A percentile compares a stretch with the other conserved stretches of the same genome.
These are phyloP conservation scores for Tausonia pullulans DNA, from an alignment of 1,284 basidiomycete species.

Conservation along the genomic window DNA sequence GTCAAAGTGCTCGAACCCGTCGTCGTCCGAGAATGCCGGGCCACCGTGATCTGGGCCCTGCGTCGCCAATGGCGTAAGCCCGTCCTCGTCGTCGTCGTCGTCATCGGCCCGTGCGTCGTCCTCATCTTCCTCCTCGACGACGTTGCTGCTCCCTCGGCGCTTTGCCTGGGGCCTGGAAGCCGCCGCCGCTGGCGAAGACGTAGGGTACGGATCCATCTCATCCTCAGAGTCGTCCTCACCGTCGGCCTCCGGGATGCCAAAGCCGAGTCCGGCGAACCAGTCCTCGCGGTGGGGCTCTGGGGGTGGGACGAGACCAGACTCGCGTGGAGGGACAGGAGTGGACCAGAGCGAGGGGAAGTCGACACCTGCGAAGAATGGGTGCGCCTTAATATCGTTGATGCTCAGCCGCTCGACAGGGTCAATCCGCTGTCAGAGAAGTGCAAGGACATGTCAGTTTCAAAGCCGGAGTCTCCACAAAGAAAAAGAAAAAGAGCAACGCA, in stretches of 20 bases:
- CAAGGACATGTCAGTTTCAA: not conserved
- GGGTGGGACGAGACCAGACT: constrained; percentile 31
- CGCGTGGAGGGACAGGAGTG: constrained; percentile 31
- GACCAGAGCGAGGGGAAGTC: constrained; percentile 66
- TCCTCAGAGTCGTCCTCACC: constrained; percentile 11
- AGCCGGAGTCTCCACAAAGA: too few relatives aligned
- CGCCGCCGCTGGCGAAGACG: too few relatives aligned
- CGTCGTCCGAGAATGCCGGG: too few relatives aligned
- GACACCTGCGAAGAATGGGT: constrained; percentile 62
- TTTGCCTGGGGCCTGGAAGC: too few relatives aligned
- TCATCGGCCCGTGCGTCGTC: constrained; percentile 3
- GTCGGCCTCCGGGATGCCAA: not conserved
- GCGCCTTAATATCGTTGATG: constrained; percentile 52
- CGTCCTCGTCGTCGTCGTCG: constrained; percentile 1
- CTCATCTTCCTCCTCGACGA: constrained; percentile 20
- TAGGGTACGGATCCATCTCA: not conserved
- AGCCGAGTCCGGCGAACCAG: constrained; percentile 9
- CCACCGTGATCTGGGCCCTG: too few relatives aligned
- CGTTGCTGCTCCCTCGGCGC: too few relatives aligned
- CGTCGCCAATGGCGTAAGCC: too few relatives aligned
- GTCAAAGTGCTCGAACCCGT: too few relatives aligned
- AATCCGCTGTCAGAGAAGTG: constrained; percentile 41
- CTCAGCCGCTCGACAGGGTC: constrained; percentile 59
- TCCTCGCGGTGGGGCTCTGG: constrained; percentile 2
- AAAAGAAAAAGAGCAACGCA: constrained; percentile 19